phyloP scores from a whole-genome alignment of 805 yeast species.

The Dipodascus albidus region DNA sequence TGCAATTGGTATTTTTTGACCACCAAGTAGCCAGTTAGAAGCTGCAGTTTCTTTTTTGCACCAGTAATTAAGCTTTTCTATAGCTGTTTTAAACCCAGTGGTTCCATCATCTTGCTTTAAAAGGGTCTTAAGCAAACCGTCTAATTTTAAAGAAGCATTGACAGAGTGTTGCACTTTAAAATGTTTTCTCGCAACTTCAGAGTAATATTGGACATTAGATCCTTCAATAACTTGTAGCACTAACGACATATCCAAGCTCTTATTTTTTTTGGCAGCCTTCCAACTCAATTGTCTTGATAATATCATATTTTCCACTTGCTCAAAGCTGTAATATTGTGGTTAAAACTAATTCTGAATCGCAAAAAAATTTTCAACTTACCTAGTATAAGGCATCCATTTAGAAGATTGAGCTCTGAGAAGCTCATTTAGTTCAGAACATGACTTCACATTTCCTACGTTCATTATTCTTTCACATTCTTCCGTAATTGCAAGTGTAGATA shows the following conservation, averaged over 20 bases:
- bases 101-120: neutral
- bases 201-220: slow-evolving; percentile 4
- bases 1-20: slow-evolving; percentile 43
- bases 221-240: slow-evolving; percentile 6
- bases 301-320: slow-evolving; percentile 2
- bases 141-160: slow-evolving; percentile 16
- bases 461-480: slow-evolving; percentile 4
- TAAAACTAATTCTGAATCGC: neutral
- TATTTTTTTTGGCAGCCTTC: neutral
- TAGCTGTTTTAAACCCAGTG: slow-evolving; percentile 8
- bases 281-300: slow-evolving; percentile 3
- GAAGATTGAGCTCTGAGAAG: neutral
- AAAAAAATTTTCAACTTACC: neutral
- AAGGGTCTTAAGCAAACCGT: slow-evolving; percentile 4
- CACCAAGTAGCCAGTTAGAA: slow-evolving; percentile 55
- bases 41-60: slow-evolving; percentile 41
- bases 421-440: neutral
- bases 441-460: neutral
- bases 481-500: slow-evolving; percentile 7
- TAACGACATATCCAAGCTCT: neutral
- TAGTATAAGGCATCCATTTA: neutral
- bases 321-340: slow-evolving; percentile 3
- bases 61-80: neutral
- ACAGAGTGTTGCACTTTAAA: slow-evolving; percentile 17
- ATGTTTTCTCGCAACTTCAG: slow-evolving; percentile 11